Conservation (phyloP, 2,329 filamentous ascomycete genomes). For the Nothophaeocryptopus gaeumannii region DNA sequence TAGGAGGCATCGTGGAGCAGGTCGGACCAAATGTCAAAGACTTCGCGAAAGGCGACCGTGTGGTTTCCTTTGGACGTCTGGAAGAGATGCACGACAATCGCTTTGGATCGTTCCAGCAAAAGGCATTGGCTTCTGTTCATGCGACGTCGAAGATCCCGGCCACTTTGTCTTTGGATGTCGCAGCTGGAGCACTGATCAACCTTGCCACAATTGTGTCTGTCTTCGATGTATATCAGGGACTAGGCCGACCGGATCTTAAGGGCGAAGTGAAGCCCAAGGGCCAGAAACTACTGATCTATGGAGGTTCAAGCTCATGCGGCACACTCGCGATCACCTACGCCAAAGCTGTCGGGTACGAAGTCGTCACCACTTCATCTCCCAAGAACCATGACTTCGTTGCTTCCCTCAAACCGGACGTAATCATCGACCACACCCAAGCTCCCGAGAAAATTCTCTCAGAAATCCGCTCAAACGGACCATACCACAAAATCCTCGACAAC, state of each 20-base stretch:
- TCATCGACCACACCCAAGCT: background rate
- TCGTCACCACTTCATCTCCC: slow-evolving; percentile 35
- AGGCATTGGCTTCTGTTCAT: slow-evolving; percentile 11
- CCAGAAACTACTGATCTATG: slow-evolving; percentile 50
- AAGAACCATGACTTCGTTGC: slow-evolving; percentile 37
- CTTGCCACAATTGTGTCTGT: slow-evolving; percentile 23
- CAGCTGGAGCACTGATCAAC: background rate
- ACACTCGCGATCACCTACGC: slow-evolving; percentile 49
- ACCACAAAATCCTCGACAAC: background rate
- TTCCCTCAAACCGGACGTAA: background rate
- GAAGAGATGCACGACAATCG: slow-evolving; percentile 1
- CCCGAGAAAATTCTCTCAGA: background rate
- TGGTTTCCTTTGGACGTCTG: slow-evolving; percentile 19
- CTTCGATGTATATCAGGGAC: slow-evolving; percentile 11
- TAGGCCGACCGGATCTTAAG: background rate
- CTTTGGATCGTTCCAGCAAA: slow-evolving; percentile 11
- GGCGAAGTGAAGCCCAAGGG: slow-evolving; percentile 4
- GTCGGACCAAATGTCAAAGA: slow-evolving; percentile 29
- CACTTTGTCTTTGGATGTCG: slow-evolving; percentile 15
- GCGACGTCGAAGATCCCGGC: slow-evolving; percentile 16
- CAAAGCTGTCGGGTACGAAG: slow-evolving; percentile 46
- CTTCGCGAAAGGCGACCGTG: slow-evolving; percentile 31
- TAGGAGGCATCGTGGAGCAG: slow-evolving; percentile 33
- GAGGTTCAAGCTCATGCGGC: slow-evolving; percentile 53
- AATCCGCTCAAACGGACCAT: background rate